A percentile compares a stretch with the other conserved stretches of the same genome.
Evolutionary conservation across 306 rosid species (phyloP).

Genomic region (Dalbergia oliveri): DNA sequence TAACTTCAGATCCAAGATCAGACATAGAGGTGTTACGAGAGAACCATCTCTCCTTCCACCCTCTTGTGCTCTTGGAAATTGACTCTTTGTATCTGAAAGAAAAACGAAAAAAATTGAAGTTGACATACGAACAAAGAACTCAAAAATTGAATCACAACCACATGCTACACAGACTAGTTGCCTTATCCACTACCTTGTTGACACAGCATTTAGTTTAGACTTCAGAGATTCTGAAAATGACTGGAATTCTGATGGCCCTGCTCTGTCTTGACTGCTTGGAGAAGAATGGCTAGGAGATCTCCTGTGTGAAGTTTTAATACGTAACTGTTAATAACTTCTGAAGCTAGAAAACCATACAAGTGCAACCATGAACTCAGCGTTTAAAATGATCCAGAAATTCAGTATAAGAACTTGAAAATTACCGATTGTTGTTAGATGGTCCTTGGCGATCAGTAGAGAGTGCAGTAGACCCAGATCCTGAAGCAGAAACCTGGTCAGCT

Average conservation of each 20-base stretch:
- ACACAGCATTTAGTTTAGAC: slow-evolving; percentile 85
- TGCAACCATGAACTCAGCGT: neutral
- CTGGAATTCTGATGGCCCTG: slow-evolving; percentile 94
- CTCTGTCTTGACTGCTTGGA: slow-evolving; percentile 82
- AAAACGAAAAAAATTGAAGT: slow-evolving; percentile 5
- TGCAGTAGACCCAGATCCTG: slow-evolving; percentile 69
- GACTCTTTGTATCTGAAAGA: slow-evolving; percentile 89
- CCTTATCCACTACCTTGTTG: slow-evolving; percentile 66
- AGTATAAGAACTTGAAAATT: slow-evolving; percentile 26
- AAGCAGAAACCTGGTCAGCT: slow-evolving; percentile 65
- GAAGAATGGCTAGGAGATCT: slow-evolving; percentile 74
- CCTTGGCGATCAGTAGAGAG: slow-evolving; percentile 59
- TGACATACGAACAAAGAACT: slow-evolving; percentile 23
- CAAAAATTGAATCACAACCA: slow-evolving; percentile 3
- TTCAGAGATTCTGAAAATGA: slow-evolving; percentile 90
- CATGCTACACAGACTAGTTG: slow-evolving; percentile 17
- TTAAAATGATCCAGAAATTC: slow-evolving; percentile 21
- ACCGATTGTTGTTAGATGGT: slow-evolving; percentile 65
- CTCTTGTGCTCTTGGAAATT: slow-evolving; percentile 89
- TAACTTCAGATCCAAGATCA: slow-evolving; percentile 88
- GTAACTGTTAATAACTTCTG: slow-evolving; percentile 15
- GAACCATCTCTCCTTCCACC: slow-evolving; percentile 96
- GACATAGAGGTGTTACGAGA: slow-evolving; percentile 83
- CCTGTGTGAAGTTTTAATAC: slow-evolving; percentile 45
- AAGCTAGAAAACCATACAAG: neutral